Conservation (phyloP, 352 stramenopile species). For the Phytopythium aichiense region DNA sequence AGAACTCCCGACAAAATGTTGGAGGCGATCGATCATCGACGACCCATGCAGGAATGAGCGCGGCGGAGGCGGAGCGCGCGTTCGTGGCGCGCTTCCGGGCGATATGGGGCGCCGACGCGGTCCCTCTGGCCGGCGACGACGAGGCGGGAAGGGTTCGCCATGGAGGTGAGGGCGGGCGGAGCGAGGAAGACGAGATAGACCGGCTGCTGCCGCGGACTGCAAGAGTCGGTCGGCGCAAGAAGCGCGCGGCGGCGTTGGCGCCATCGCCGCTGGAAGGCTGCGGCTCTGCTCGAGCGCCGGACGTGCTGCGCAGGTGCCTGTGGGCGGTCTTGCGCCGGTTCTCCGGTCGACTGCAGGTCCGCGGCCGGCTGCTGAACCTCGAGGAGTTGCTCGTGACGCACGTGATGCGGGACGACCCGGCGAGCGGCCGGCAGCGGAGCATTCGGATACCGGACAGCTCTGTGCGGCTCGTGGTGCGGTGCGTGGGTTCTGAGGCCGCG, state of each 20-base stretch:
- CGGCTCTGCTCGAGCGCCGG: not conserved
- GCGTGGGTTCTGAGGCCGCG: constrained; percentile 6
- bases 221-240: not conserved
- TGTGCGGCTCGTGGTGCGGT: constrained; percentile 18
- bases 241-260: too few species aligned
- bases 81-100: not conserved
- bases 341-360: constrained; percentile 17
- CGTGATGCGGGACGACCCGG: constrained; percentile 5
- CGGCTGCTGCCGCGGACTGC: not conserved
- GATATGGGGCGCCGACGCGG: not conserved
- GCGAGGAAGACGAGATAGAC: not conserved
- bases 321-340: constrained; percentile 27
- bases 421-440: not conserved
- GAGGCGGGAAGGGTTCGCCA: not conserved
- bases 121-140: too few species aligned
- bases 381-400: constrained; percentile 32
- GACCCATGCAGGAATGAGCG: not conserved
- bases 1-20: too few species aligned
- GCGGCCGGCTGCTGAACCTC: constrained; percentile 41
- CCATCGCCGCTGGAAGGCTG: too few species aligned
- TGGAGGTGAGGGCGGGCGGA: too few species aligned
- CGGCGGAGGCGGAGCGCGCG: not conserved
- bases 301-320: constrained; percentile 8
- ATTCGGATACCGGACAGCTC: constrained; percentile 2
- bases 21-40: too few species aligned